Percentiles rank a stretch among this genome's conserved stretches.
phyloP scores from a whole-genome alignment of 306 rosid species.

The Arachis hypogaea region DNA sequence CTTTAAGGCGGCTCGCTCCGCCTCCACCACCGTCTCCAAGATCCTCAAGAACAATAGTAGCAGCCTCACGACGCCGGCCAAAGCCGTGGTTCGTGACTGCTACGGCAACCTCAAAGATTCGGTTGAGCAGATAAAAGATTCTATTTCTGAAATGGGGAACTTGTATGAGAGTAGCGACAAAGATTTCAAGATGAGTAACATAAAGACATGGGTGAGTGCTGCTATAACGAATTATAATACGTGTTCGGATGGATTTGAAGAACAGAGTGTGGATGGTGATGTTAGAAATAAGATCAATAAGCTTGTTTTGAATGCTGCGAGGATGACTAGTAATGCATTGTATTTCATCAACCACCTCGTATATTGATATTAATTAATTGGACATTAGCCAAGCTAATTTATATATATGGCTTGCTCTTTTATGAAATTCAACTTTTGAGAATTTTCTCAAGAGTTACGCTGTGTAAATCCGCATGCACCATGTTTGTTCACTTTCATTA shows the following conservation, averaged over 20 bases:
- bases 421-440: too few species aligned
- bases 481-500: too few species aligned
- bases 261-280: slow-evolving; percentile 31
- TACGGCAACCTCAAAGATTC: slow-evolving; percentile 36
- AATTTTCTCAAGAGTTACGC: too few species aligned
- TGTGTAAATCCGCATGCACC: too few species aligned
- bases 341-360: slow-evolving; percentile 47
- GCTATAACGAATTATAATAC: slow-evolving; percentile 51
- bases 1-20: slow-evolving; percentile 30
- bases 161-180: slow-evolving; percentile 18
- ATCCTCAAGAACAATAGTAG: neutral
- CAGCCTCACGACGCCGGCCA: slow-evolving; percentile 28
- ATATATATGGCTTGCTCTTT: too few species aligned
- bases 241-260: slow-evolving; percentile 53
- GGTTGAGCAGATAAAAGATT: slow-evolving; percentile 38
- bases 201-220: slow-evolving; percentile 54
- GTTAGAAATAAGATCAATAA: slow-evolving; percentile 33
- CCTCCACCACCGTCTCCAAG: slow-evolving; percentile 37
- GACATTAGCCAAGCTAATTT: too few species aligned
- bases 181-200: slow-evolving; percentile 41
- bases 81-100: slow-evolving; percentile 53
- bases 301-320: slow-evolving; percentile 33
- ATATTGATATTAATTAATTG: too few species aligned
- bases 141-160: slow-evolving; percentile 37
- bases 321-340: slow-evolving; percentile 58